These are phyloP conservation scores for Pistacia integerrima DNA, from an alignment of 345 rosid genomes.

Conservation along the genomic window DNA sequence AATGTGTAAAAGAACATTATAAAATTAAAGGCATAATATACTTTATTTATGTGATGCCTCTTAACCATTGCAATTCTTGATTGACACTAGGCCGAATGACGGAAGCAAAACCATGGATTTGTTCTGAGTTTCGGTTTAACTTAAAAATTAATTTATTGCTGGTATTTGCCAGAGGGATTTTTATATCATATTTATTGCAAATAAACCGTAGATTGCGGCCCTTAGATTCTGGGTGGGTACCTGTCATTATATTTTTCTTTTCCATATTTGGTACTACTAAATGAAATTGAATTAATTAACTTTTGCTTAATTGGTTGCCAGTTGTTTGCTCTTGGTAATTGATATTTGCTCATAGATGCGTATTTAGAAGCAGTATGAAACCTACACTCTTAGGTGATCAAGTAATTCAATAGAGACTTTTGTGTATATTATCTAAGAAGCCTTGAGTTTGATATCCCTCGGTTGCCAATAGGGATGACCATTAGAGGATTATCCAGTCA, in stretches of 20 bases:
- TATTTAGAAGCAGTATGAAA: no score
- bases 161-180: conserved; percentile 1
- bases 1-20: no score
- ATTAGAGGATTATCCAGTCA: no score
- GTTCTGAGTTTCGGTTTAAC: neutral
- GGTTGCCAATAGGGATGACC: no score
- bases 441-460: no score
- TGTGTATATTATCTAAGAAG: no score
- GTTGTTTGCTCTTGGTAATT: neutral
- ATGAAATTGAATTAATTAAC: neutral
- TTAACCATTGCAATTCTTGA: neutral
- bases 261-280: neutral
- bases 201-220: conserved; percentile 6
- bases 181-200: neutral
- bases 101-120: conserved; percentile 15
- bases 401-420: no score
- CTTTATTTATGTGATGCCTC: neutral
- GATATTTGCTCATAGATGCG: no score
- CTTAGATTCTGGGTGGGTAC: neutral
- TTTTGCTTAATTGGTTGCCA: neutral
- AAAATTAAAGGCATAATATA: no score
- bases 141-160: neutral
- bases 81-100: neutral
- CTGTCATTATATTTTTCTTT: neutral
- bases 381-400: no score